phyloP scores from a whole-genome alignment of 768 basidiomycete species.

The Trametes cubensis region DNA sequence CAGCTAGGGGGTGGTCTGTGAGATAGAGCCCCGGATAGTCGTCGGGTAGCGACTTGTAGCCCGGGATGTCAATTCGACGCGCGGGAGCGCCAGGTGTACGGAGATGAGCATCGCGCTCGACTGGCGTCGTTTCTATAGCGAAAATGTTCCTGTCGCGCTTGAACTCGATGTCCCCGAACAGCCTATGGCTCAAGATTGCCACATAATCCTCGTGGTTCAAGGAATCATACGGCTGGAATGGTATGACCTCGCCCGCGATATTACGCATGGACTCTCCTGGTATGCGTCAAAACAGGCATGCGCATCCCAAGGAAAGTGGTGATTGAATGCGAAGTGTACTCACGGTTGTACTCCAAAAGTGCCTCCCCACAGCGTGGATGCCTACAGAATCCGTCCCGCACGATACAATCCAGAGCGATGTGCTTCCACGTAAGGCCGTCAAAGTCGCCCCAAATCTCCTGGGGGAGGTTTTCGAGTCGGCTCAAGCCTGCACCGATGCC shows the following conservation, averaged over 20 bases:
- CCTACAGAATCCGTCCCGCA: conserved; percentile 13
- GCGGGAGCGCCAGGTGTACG: not conserved
- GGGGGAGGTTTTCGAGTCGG: no score
- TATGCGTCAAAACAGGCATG: not conserved
- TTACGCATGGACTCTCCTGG: conserved; percentile 2
- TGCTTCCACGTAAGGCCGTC: not conserved
- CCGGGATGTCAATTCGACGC: not conserved
- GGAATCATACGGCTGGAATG: not conserved
- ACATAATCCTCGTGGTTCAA: not conserved
- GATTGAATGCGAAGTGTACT: not conserved
- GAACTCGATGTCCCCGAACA: not conserved
- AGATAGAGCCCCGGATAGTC: not conserved
- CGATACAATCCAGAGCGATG: conserved; percentile 6
- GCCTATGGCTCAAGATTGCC: not conserved
- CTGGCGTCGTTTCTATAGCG: not conserved
- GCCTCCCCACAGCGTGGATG: conserved; percentile 18
- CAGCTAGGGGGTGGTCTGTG: not conserved
- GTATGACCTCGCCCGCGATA: not conserved
- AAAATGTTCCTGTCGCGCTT: not conserved
- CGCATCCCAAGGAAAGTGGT: not conserved
- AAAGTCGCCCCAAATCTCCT: not conserved
- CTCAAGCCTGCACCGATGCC: conserved; percentile 13
- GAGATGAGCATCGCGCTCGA: not conserved
- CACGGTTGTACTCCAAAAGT: conserved; percentile 12
- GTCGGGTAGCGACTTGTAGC: not conserved